phyloP scores from a whole-genome alignment of 805 yeast genomes.

The Saturnispora serradocipensis region DNA sequence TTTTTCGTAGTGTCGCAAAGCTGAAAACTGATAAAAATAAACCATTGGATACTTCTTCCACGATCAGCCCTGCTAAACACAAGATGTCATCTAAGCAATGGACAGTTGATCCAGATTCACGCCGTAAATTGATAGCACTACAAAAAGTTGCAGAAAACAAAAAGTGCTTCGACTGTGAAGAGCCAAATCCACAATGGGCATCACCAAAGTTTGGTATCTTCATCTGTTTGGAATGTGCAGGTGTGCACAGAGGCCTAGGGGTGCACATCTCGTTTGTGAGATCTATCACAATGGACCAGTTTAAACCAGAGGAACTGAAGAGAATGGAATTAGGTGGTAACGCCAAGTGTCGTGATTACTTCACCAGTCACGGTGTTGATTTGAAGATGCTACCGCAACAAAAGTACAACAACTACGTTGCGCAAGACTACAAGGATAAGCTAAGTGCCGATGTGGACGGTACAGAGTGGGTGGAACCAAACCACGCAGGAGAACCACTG shows the following conservation, averaged over 20 bases:
- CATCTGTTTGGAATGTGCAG: slow-evolving; percentile 97
- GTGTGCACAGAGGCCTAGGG: slow-evolving; percentile 89
- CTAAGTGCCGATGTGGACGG: slow-evolving; percentile 72
- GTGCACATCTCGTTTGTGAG: slow-evolving; percentile 96
- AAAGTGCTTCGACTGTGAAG: slow-evolving; percentile 86
- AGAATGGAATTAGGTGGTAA: slow-evolving; percentile 96
- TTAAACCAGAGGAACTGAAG: slow-evolving; percentile 82
- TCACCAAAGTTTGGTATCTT: slow-evolving; percentile 96
- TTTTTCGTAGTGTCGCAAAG: not conserved
- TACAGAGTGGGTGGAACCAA: slow-evolving; percentile 54
- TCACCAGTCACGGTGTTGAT: slow-evolving; percentile 65
- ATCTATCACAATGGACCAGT: slow-evolving; percentile 97
- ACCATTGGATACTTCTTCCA: not conserved
- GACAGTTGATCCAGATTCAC: slow-evolving; percentile 91
- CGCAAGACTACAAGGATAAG: slow-evolving; percentile 87
- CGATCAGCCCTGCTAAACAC: not conserved
- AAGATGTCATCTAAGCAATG: slow-evolving; percentile 44
- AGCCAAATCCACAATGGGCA: slow-evolving; percentile 99
- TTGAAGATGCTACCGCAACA: slow-evolving; percentile 50
- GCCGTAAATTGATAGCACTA: slow-evolving; percentile 64
- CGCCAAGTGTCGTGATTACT: slow-evolving; percentile 58
- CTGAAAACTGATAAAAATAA: not conserved
- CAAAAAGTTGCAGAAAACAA: slow-evolving; percentile 80
- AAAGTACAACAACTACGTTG: slow-evolving; percentile 83
- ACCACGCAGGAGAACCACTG: slow-evolving; percentile 41